Conservation (phyloP, 148 eudicot species). For the Vaccinium darrowii region DNA sequence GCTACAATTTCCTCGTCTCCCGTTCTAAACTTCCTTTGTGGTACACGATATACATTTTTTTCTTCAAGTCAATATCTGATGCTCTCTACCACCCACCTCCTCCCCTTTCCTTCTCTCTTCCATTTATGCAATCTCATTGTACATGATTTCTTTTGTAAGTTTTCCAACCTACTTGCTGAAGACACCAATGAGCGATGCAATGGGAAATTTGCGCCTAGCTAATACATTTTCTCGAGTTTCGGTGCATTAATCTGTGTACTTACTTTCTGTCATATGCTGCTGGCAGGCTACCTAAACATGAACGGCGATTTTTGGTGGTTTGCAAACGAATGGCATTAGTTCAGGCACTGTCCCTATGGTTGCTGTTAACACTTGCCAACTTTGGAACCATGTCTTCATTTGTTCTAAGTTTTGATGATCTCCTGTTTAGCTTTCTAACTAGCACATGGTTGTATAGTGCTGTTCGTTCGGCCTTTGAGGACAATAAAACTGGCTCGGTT, state of each 20-base stretch:
- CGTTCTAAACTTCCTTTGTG: not conserved
- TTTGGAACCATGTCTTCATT: not conserved
- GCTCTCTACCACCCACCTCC: not conserved
- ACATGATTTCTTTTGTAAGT: not conserved
- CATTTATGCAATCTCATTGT: not conserved
- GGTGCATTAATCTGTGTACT: not conserved
- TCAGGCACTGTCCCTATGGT: not conserved
- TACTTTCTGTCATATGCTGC: constrained; percentile 4
- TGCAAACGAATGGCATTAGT: not conserved
- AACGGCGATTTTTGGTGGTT: constrained; percentile 1
- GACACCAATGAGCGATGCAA: not conserved
- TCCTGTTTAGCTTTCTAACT: not conserved
- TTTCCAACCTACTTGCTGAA: not conserved
- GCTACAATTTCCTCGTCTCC: not conserved
- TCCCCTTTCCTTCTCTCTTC: not conserved
- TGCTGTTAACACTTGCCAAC: not conserved
- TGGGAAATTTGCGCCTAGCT: not conserved
- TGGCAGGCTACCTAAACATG: not conserved
- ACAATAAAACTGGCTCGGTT: not conserved
- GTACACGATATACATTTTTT: not conserved
- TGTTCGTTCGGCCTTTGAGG: not conserved
- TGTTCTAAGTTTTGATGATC: not conserved
- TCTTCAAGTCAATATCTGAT: not conserved
- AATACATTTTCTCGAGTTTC: not conserved
- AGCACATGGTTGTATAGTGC: not conserved